Evolutionary conservation across 2,329 filamentous ascomycete species (phyloP).

Genomic region (Fusarium nygamai): DNA sequence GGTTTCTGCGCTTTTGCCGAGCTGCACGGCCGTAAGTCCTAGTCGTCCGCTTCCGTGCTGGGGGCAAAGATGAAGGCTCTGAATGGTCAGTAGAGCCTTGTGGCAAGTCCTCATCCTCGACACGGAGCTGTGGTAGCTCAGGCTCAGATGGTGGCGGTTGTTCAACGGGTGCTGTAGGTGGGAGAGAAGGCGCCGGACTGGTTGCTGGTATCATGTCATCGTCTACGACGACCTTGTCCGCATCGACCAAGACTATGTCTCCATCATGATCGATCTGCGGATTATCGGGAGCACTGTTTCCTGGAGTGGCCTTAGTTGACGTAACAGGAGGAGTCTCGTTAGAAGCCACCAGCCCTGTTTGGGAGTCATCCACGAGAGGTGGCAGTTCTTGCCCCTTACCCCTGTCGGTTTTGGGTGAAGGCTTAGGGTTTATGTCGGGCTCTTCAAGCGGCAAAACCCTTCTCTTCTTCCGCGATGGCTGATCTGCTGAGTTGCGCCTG

Average conservation of each 20-base stretch:
- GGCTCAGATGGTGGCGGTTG: conserved; percentile 43
- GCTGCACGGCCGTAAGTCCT: conserved; percentile 38
- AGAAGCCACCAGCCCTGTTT: conserved; percentile 39
- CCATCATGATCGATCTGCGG: conserved; percentile 21
- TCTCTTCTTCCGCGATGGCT: conserved; percentile 44
- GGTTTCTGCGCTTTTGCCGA: conserved; percentile 35
- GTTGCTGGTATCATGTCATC: conserved; percentile 54
- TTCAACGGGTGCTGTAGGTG: conserved; percentile 38
- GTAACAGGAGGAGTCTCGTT: conserved; percentile 38
- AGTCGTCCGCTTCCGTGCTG: conserved; percentile 26
- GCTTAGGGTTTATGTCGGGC: not conserved
- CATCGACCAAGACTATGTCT: conserved; percentile 11
- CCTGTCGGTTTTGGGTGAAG: not conserved
- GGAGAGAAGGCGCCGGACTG: conserved; percentile 48
- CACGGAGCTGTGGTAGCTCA: conserved; percentile 48
- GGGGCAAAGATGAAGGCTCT: conserved; percentile 45
- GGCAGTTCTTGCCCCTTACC: conserved; percentile 26
- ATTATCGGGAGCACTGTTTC: conserved; percentile 25
- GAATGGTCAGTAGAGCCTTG: conserved; percentile 22
- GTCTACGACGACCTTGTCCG: conserved; percentile 33
- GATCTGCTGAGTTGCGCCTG: conserved; percentile 34
- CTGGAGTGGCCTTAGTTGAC: conserved; percentile 50
- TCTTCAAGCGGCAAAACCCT: conserved; percentile 14
- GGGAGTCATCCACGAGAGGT: conserved; percentile 39
- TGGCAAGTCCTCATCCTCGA: conserved; percentile 30